Evolutionary conservation across 176 grass and related monocot genomes (phyloP), one percentile per base, ranked within the genome.

Genomic region (Lolium rigidum): DNA sequence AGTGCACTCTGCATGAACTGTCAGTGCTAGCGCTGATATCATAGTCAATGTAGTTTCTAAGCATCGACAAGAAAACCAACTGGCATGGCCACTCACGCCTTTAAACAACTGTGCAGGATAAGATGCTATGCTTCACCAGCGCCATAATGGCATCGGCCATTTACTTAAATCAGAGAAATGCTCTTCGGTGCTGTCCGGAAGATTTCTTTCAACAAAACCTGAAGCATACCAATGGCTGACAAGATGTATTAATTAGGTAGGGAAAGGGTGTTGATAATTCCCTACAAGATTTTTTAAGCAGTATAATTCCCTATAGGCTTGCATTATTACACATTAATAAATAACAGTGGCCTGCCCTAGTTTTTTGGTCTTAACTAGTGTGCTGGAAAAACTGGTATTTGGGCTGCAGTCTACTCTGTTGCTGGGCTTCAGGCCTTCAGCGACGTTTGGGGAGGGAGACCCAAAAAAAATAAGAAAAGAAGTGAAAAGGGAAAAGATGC

Each of bases 31-130:
- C 50, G 11, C 16, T 26, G 18, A 21, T 37, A 49, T 62, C 11
- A 26, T 43, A 22, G 88, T 69, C 78, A 76, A 38, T 76, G 20
- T 74, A 28, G 25, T 18, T 59, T 78, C 4, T 54, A 82, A 64
- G 55, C 64, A 72, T 83, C 71, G 31, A 13, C 55, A 65, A 71
- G 73, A 86, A 81, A 82, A 86, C 84, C 84, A 72, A 85, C 64
- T 55, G 62, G 72, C 63, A 80, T 54, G 11, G 8, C 62, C 11
- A 31, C n/a, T 74, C 22, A 25, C 38, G 18, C 16, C 1, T 15
- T 43, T 83, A 90, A 90, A 87, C 74, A 83, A 83, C 2, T 76
- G 25, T 13, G 22, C 25, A 38, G 66, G 43, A 83, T 73, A 48
- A 65, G 62, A 65, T 65, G 12, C 26, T 15, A 55, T 13, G 60